phyloP scores from a whole-genome alignment of 176 grass and related monocot genomes.

The Cenchrus purpureus region DNA sequence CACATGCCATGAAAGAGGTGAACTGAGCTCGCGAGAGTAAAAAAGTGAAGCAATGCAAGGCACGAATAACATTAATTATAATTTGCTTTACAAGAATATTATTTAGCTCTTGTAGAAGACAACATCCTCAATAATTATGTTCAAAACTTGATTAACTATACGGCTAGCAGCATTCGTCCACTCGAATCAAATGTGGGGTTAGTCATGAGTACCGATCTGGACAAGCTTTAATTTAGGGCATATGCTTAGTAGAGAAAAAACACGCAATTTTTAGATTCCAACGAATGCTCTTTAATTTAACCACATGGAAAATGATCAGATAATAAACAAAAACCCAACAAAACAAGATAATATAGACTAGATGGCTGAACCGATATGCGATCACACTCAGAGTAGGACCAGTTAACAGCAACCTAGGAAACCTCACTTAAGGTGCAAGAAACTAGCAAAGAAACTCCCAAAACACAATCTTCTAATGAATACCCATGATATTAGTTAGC shows the following conservation, averaged over 20 bases:
- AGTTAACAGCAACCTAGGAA: slow-evolving; percentile 30
- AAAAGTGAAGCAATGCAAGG: neutral
- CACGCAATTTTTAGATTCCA: neutral
- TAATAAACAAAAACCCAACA: slow-evolving; percentile 13
- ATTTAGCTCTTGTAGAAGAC: neutral
- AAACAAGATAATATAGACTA: slow-evolving; percentile 24
- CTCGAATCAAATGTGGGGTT: slow-evolving; percentile 14
- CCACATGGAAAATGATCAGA: slow-evolving; percentile 1
- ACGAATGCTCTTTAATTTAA: neutral
- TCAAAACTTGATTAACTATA: slow-evolving; percentile 31
- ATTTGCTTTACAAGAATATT: neutral
- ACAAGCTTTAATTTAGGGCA: neutral
- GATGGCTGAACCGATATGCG: slow-evolving; percentile 27
- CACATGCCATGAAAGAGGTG: slow-evolving; percentile 25
- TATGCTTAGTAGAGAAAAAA: neutral
- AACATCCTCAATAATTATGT: slow-evolving; percentile 34
- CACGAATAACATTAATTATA: slow-evolving; percentile 28
- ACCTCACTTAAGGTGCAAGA: slow-evolving; percentile 52
- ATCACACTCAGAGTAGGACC: slow-evolving; percentile 35
- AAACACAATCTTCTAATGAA: neutral
- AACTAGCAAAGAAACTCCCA: slow-evolving; percentile 26
- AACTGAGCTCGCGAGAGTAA: slow-evolving; percentile 30
- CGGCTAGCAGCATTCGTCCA: slow-evolving; percentile 36
- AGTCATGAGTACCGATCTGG: neutral
- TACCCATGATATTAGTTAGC: neutral